Percentiles rank a stretch among this genome's conserved stretches.
Conservation (phyloP, 768 basidiomycete genomes). For the Ramaria rubella region DNA sequence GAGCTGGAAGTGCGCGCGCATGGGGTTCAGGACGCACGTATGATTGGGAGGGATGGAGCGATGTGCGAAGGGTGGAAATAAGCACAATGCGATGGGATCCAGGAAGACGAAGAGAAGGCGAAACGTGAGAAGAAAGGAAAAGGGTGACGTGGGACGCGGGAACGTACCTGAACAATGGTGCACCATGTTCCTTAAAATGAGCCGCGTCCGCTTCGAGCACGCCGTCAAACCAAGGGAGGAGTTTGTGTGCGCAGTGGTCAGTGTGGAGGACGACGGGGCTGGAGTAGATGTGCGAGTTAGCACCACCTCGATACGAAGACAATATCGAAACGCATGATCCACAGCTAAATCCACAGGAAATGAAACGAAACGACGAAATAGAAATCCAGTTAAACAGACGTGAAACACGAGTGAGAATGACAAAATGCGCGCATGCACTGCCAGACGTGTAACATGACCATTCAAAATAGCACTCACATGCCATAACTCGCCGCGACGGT, state of each 20-base stretch:
- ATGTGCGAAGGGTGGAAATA: too few species aligned
- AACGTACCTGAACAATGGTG: conserved; percentile 43
- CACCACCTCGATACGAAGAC: background rate
- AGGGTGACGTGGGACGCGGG: too few species aligned
- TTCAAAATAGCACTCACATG: too few species aligned
- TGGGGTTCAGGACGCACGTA: conserved; percentile 11
- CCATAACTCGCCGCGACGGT: conserved; percentile 85
- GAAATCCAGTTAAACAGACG: too few species aligned
- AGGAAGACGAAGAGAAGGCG: conserved; percentile 43
- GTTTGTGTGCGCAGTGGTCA: conserved; percentile 97
- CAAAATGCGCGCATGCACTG: too few species aligned
- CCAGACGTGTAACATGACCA: too few species aligned
- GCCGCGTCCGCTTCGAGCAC: conserved; percentile 96
- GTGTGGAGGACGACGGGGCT: conserved; percentile 97
- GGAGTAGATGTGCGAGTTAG: conserved; percentile 8
- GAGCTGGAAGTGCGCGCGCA: conserved; percentile 90
- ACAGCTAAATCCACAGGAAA: background rate
- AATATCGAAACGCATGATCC: background rate
- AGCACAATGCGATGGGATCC: too few species aligned
- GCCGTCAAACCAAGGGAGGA: conserved; percentile 98
- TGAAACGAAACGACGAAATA: background rate
- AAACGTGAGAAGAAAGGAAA: conserved; percentile 18
- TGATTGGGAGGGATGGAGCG: background rate
- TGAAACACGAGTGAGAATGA: background rate
- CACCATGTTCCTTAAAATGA: conserved; percentile 84